phyloP scores from a whole-genome alignment of 2,329 filamentous ascomycete genomes.

The Sodiomyces alkalinus region DNA sequence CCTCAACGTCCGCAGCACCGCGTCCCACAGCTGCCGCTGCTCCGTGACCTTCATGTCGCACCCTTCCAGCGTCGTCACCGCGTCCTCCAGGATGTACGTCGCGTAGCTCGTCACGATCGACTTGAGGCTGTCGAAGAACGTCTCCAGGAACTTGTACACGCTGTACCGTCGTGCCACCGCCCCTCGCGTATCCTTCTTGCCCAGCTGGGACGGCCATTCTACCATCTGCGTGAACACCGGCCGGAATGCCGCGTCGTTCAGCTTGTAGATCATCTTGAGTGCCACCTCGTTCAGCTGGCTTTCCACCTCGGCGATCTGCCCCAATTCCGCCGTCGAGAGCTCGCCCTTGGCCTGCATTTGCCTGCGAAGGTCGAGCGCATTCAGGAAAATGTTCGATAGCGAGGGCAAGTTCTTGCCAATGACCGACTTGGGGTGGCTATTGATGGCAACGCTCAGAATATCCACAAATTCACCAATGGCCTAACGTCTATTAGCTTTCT shows the following conservation, averaged over 20 bases:
- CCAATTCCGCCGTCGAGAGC: slow-evolving; percentile 21
- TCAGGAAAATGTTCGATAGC: slow-evolving; percentile 50
- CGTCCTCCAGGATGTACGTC: slow-evolving; percentile 66
- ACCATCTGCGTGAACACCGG: slow-evolving; percentile 80
- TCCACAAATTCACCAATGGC: slow-evolving; percentile 55
- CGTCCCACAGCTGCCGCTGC: slow-evolving; percentile 47
- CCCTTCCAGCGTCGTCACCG: slow-evolving; percentile 44
- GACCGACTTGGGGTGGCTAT: slow-evolving; percentile 61
- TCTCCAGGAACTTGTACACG: slow-evolving; percentile 65
- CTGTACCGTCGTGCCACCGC: slow-evolving; percentile 52
- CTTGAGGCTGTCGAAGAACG: slow-evolving; percentile 76
- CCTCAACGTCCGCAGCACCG: slow-evolving; percentile 55
- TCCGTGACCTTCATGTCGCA: slow-evolving; percentile 31
- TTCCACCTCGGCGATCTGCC: slow-evolving; percentile 42
- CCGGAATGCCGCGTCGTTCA: slow-evolving; percentile 86
- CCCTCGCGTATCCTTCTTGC: slow-evolving; percentile 45
- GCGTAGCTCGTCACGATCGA: slow-evolving; percentile 90
- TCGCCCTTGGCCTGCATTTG: slow-evolving; percentile 33
- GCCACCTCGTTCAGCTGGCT: slow-evolving; percentile 50
- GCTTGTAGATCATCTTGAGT: slow-evolving; percentile 87
- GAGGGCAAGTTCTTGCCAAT: slow-evolving; percentile 60
- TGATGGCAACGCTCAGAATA: slow-evolving; percentile 54
- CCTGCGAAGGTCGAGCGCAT: slow-evolving; percentile 50
- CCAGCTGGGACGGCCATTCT: slow-evolving; percentile 56
- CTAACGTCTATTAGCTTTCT: slow-evolving; percentile 17